phyloP scores from a whole-genome alignment of 2,329 filamentous ascomycete species.

The Diplodia sapinea region DNA sequence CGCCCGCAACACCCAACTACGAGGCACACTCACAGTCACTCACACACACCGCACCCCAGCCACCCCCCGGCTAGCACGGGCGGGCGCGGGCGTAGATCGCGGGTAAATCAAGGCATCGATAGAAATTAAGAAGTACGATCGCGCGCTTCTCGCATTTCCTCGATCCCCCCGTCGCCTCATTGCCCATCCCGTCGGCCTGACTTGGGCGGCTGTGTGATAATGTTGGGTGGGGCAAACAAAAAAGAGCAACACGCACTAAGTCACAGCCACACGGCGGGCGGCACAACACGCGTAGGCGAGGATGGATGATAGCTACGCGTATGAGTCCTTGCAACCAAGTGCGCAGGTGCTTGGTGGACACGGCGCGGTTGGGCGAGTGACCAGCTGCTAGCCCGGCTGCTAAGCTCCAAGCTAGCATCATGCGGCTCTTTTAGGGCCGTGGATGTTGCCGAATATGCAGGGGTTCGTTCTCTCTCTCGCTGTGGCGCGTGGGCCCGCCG shows the following conservation, averaged over 20 bases:
- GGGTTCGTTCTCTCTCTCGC: neutral
- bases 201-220: neutral
- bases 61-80: neutral
- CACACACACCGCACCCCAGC: neutral
- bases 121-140: neutral
- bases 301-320: neutral
- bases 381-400: neutral
- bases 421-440: conserved; percentile 7
- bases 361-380: neutral
- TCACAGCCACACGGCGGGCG: neutral
- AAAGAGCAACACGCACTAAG: too few relatives aligned
- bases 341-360: neutral
- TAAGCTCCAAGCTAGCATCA: neutral
- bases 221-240: too few relatives aligned
- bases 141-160: neutral
- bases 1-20: neutral
- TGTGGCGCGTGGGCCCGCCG: too few relatives aligned
- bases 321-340: neutral
- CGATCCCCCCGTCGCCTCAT: neutral
- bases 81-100: neutral
- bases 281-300: neutral
- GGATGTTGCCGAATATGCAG: conserved; percentile 1
- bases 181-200: neutral
- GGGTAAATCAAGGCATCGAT: neutral
- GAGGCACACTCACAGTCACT: neutral